Conservation (phyloP, 139 green algal genomes). For the Coccomyxa sp. region DNA sequence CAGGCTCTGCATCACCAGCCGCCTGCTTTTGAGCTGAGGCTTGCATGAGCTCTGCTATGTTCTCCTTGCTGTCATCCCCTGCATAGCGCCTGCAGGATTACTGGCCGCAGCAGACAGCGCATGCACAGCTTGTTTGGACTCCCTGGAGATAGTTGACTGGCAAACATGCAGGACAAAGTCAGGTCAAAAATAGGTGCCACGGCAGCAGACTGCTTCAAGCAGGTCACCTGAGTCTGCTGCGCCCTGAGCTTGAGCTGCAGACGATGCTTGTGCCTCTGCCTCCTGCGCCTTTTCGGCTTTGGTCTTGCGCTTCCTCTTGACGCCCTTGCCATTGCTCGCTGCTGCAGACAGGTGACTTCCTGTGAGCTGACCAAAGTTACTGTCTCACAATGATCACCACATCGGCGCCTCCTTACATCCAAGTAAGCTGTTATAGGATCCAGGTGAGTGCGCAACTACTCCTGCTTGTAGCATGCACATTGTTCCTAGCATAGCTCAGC, state of each 20-base stretch:
- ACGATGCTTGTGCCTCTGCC: no score
- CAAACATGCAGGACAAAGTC: no score
- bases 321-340: slow-evolving; percentile 17
- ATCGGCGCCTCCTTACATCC: no score
- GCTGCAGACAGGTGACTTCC: no score
- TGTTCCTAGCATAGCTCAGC: no score
- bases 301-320: background rate
- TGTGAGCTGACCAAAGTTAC: no score
- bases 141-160: no score
- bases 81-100: background rate
- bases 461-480: no score
- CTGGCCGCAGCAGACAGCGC: background rate
- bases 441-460: no score
- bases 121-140: background rate
- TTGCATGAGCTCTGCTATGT: background rate
- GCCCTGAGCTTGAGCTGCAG: background rate
- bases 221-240: background rate
- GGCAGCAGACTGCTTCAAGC: background rate
- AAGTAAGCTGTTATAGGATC: no score
- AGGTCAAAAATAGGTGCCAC: no score
- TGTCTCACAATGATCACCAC: no score
- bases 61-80: background rate
- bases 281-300: background rate
- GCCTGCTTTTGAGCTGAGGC: background rate
- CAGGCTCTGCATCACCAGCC: background rate